Evolutionary conservation across 768 basidiomycete genomes (phyloP), one percentile per base, ranked within the genome.

Genomic region (Amanita rubescens): DNA sequence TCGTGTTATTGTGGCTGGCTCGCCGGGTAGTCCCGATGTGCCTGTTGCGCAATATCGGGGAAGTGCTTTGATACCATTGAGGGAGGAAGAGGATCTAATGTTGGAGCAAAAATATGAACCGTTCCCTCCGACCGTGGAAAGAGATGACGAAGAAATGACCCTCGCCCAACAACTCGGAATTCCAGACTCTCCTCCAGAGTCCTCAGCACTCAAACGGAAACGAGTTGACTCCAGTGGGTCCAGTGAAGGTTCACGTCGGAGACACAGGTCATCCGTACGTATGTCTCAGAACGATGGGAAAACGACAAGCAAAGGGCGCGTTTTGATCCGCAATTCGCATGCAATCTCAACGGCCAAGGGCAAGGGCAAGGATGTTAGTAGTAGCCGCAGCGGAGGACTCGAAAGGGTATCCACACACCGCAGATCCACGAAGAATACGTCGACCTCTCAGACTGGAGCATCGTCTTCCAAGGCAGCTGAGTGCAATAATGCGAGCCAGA

Each of bases 1-100:
- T 55, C 78, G 88, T 10, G 89, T 91, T 50, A 73, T 90, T 20
- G 80, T 84, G 39, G 76, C 74, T 3, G 71, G 84, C 56, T 87
- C 85, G 0, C 82, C 82, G 4, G 66, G 73, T 33, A 72, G 69
- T 47, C 67, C 72, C 12, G 62, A 65, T 24, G 35, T 59, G n/a
- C 38, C 58, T 5, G 63, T 60, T 20, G 33, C n/a, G 15, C 22
- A 15, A 22, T 20, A 30, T 33, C 27, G 20, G 15, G 44, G 43
- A 24, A 27, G 27, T 14, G 17, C 17, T 10, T 24, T 46, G 27
- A 32, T 8, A 22, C 4, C 51, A 34, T 22, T 35, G 34, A 19
- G 1, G 11, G 41, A 53, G 34, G 43, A 35, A 38, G 34, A 27
- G 3, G 42, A 44, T 12, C 51, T 30, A 14, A 35, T 39, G 22